Conservation (phyloP, 1,284 basidiomycete species). For the Heterobasidion annosum region DNA sequence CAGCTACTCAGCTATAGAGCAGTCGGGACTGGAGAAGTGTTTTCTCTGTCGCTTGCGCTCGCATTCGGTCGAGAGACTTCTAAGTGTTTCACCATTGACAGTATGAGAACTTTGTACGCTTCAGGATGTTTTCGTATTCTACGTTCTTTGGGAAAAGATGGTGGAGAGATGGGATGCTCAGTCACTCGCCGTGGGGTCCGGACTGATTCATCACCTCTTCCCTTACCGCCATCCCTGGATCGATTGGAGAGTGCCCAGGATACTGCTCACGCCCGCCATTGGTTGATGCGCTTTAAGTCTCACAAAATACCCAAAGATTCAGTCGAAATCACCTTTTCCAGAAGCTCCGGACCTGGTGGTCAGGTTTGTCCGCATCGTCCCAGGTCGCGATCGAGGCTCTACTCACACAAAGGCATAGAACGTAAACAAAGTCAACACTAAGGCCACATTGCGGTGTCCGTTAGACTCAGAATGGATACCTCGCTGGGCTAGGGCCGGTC, state of each 20-base stretch:
- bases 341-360: slow-evolving; percentile 74
- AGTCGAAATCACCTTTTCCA: slow-evolving; percentile 56
- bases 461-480: slow-evolving; percentile 60
- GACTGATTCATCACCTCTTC: slow-evolving; percentile 11
- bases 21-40: no score
- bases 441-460: slow-evolving; percentile 53
- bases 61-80: no score
- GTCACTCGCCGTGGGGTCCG: slow-evolving; percentile 1
- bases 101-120: background rate
- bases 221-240: slow-evolving; percentile 25
- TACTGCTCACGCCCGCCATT: slow-evolving; percentile 34
- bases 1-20: no score
- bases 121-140: background rate
- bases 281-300: slow-evolving; percentile 40
- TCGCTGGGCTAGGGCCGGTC: slow-evolving; percentile 43
- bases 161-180: background rate
- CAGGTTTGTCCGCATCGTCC: slow-evolving; percentile 37
- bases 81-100: background rate
- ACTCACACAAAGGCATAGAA: slow-evolving; percentile 35
- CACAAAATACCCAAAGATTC: slow-evolving; percentile 32
- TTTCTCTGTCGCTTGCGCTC: no score
- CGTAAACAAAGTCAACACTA: slow-evolving; percentile 78
- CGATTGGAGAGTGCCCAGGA: slow-evolving; percentile 29
- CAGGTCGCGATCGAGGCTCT: background rate
- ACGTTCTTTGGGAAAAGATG: background rate